Evolutionary conservation across 1,139 yeast genomes (phyloP).

Genomic region (Hyphopichia pseudoburtonii): DNA sequence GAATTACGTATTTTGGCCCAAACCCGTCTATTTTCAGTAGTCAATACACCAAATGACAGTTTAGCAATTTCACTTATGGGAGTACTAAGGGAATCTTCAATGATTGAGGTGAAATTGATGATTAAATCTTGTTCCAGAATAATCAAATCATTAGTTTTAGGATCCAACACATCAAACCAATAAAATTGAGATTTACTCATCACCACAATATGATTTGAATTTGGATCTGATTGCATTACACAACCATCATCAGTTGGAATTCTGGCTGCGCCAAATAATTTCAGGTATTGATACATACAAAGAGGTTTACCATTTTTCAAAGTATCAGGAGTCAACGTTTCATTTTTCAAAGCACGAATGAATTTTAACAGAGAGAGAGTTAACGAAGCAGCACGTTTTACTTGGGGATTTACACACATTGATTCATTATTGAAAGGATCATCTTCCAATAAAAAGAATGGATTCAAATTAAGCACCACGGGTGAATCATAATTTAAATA

Average conservation of each 20-base stretch:
- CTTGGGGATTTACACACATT: conserved; percentile 58
- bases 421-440: conserved; percentile 79
- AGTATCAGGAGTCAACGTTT: conserved; percentile 72
- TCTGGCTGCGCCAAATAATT: conserved; percentile 82
- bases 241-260: conserved; percentile 81
- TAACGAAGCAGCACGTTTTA: conserved; percentile 79
- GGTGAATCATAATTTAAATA: conserved; percentile 85
- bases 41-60: conserved; percentile 83
- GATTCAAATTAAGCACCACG: conserved; percentile 83
- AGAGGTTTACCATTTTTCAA: conserved; percentile 64
- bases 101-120: conserved; percentile 71
- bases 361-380: conserved; percentile 77
- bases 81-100: conserved; percentile 66
- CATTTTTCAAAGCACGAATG: conserved; percentile 72
- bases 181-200: conserved; percentile 84
- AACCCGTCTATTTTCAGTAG: conserved; percentile 81
- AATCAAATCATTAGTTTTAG: conserved; percentile 63
- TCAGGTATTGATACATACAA: conserved; percentile 88
- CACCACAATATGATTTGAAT: conserved; percentile 80
- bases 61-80: conserved; percentile 69
- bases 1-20: conserved; percentile 77
- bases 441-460: conserved; percentile 83
- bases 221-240: conserved; percentile 75
- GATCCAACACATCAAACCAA: conserved; percentile 90
- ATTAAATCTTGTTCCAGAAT: conserved; percentile 73